phyloP scores from a whole-genome alignment of 2,329 filamentous ascomycete species.

The Colletotrichum scovillei region DNA sequence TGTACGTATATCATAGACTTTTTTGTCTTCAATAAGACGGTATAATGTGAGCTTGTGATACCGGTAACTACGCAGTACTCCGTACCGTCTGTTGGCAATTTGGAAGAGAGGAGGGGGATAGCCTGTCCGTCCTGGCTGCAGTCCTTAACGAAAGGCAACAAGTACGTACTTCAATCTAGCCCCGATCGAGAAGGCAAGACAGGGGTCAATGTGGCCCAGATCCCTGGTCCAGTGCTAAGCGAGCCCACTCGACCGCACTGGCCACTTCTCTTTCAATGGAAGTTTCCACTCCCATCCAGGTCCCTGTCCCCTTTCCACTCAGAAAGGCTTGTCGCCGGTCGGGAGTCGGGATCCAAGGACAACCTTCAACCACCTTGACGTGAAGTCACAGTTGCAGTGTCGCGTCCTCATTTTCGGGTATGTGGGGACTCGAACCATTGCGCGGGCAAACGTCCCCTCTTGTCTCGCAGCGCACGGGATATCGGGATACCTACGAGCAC shows the following conservation, averaged over 20 bases:
- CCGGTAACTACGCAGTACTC: background rate
- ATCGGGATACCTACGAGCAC: background rate
- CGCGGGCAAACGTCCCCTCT: background rate
- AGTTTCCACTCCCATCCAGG: background rate
- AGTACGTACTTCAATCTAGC: background rate
- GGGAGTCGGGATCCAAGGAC: slow-evolving; percentile 3
- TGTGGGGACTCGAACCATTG: slow-evolving; percentile 19
- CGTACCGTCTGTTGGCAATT: background rate
- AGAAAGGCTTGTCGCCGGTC: slow-evolving; percentile 4
- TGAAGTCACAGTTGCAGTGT: background rate
- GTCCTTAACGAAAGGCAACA: background rate
- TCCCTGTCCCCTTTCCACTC: background rate
- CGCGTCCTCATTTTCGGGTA: slow-evolving; percentile 8
- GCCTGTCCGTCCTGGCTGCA: background rate
- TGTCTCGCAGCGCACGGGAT: background rate
- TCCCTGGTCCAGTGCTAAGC: slow-evolving; percentile 16
- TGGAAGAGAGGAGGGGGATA: too few species aligned
- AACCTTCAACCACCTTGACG: background rate
- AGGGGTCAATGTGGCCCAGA: slow-evolving; percentile 12
- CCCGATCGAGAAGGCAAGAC: background rate
- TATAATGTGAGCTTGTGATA: background rate
- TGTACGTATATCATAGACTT: background rate
- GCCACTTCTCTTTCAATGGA: background rate
- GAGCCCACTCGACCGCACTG: background rate
- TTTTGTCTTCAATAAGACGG: background rate